A percentile compares a stretch with the other conserved stretches of the same genome.
Evolutionary conservation across 164 flowering plant genomes (phyloP).

Genomic region (Aristolochia californica): DNA sequence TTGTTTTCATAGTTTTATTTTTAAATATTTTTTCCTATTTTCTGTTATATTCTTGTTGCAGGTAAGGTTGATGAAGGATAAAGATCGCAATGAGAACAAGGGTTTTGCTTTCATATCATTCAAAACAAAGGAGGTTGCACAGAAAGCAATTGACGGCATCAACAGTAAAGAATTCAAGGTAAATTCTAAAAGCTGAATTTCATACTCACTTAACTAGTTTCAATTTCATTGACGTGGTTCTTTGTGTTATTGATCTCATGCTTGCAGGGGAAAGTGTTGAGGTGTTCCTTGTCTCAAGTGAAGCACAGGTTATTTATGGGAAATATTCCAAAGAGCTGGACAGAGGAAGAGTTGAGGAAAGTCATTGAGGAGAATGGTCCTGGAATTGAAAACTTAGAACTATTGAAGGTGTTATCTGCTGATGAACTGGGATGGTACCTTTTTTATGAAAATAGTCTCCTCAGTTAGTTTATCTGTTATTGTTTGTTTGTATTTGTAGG

Average conservation of each 20-base stretch:
- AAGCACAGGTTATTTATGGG: constrained; percentile 89
- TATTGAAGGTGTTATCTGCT: constrained; percentile 53
- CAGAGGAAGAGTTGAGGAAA: constrained; percentile 69
- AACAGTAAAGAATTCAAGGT: constrained; percentile 81
- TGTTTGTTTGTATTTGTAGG: constrained; percentile 36
- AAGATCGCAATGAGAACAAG: constrained; percentile 72
- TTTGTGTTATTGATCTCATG: constrained; percentile 5
- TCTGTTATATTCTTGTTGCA: constrained; percentile 16
- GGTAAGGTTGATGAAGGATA: constrained; percentile 73
- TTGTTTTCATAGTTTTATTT: not conserved
- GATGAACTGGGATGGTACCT: constrained; percentile 2
- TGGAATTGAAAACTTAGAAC: constrained; percentile 81
- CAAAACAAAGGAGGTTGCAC: constrained; percentile 61
- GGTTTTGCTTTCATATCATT: constrained; percentile 88
- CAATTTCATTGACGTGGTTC: not conserved
- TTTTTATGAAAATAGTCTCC: not conserved
- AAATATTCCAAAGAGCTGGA: constrained; percentile 87
- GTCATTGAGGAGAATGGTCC: constrained; percentile 73
- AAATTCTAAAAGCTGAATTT: constrained; percentile 1
- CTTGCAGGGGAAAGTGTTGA: constrained; percentile 70
- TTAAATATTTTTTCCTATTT: not conserved
- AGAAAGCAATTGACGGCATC: constrained; percentile 75
- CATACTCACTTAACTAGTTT: too few species aligned
- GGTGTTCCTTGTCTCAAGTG: constrained; percentile 85
- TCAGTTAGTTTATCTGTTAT: not conserved